Base-by-base conservation (phyloP, 768 basidiomycete species). In the Agrocybe pediades region DNA sequence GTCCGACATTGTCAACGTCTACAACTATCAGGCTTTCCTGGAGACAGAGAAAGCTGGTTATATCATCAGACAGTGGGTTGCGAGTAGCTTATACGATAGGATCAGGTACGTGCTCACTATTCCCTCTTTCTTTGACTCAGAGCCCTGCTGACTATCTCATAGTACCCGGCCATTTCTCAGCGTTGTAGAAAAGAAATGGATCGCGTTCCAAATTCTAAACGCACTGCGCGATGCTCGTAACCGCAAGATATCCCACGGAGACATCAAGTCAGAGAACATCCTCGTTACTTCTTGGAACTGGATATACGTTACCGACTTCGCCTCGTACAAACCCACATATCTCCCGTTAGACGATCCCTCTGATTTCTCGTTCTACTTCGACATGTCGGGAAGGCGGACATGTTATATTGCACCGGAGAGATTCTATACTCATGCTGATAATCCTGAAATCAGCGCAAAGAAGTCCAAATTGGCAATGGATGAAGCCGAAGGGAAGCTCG, bases 1-100 rank as follows among this genome's bases (percentile, higher is more conserved):
- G 30, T 70, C 76, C 2, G 95, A 95, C 67, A 85, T 97, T 30
- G 80, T 89, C 2, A 97, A 98, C 69, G 81, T 95, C 9, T 91
- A 95, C 69, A 86, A 84, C 55, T 95, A 95, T 66, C 92, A 95
- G 59, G 77, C 85, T 0, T 92, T 95, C 52, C 83, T 93, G 3
- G 97, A 98, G 72, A 97, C 95, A 0, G 97, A 98, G 62, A 92
- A 90, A 66, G 97, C 95, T 6, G 97, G 94, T 0, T 98, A 95
- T 70, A 83, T 98, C 25, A 84, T 98, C 49, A 80, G 96, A 19
- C 96, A 98, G 68, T 99, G 93, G 92, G 77, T 93, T 19, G 90
- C 92, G 5, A 95, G 90, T 63, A 98, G 89, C 64, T 76, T 98
- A 16, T 99, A 98, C 68, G 97, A 98, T 68, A 85, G 96, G 50